Conservation (phyloP, 2,329 filamentous ascomycete species). For the Colletotrichum spinosum region DNA sequence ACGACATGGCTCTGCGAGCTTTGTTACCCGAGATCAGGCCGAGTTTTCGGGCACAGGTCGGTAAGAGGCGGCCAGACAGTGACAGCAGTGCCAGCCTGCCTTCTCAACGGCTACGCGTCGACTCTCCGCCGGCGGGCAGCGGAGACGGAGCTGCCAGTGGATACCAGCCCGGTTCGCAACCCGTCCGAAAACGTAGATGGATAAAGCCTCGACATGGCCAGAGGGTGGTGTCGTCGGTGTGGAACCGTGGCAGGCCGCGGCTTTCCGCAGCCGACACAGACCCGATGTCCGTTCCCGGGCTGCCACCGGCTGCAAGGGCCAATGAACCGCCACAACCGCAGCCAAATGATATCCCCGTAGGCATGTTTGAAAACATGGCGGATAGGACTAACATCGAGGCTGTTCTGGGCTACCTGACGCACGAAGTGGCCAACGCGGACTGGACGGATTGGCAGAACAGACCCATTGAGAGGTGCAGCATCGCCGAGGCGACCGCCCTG, state of each 20-base stretch:
- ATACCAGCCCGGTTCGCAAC: slow-evolving; percentile 59
- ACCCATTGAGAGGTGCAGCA: slow-evolving; percentile 53
- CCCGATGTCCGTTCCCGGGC: neutral
- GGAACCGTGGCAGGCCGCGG: slow-evolving; percentile 75
- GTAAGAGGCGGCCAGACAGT: slow-evolving; percentile 73
- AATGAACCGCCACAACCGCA: neutral
- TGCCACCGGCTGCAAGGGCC: neutral
- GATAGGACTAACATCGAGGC: slow-evolving; percentile 68
- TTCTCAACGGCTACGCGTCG: slow-evolving; percentile 65
- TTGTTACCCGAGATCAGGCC: slow-evolving; percentile 77
- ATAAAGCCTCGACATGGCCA: slow-evolving; percentile 74
- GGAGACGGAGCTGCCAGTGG: slow-evolving; percentile 35
- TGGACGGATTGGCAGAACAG: slow-evolving; percentile 64
- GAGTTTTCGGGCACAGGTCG: slow-evolving; percentile 64
- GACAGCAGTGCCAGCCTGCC: slow-evolving; percentile 62
- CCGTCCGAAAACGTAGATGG: slow-evolving; percentile 56
- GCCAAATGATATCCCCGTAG: slow-evolving; percentile 31
- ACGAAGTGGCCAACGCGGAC: slow-evolving; percentile 59
- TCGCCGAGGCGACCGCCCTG: slow-evolving; percentile 67
- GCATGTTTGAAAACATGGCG: slow-evolving; percentile 46
- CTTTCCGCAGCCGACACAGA: too few species aligned
- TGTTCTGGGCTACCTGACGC: slow-evolving; percentile 67
- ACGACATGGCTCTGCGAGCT: slow-evolving; percentile 88
- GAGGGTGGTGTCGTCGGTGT: slow-evolving; percentile 88
- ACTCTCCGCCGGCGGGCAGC: slow-evolving; percentile 40